Evolutionary conservation across 306 rosid species (phyloP), one percentile per base, ranked within the genome.

Genomic region (Pterocarpus santalinus): DNA sequence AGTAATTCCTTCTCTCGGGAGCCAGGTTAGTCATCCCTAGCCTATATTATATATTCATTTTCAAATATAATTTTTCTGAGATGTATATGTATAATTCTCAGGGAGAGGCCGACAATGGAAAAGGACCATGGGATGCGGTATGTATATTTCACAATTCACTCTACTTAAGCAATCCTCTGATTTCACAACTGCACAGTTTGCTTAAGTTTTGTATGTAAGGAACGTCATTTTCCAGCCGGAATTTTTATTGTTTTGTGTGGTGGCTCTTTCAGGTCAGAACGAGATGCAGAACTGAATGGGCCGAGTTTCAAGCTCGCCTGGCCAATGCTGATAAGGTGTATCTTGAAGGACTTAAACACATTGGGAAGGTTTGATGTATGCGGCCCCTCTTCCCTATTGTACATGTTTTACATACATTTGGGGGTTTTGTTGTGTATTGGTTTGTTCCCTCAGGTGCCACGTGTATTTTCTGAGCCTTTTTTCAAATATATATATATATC

Each of bases 271-370:
- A 96, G 99, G 99, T 96, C 8, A 89, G 91, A 93, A 78, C 79
- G 52, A 89, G 99, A 77, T 96, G 99, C 88, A 86, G 84, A 90
- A 90, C 66, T 35, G 99, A 96, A 88, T 96, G 99, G 99, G 91
- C 94, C 7, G 87, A 88, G 86, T 96, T 96, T 87, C 97, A 88
- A 76, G 41, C 87, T 76, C 98, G 99, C 75, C 88, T 95, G 65
- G 85, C 84, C 7, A 46, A 85, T 38, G 93, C 99, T 3, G 99
- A 95, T 81, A 87, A 83, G 78, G 73, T 71, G 17, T 93, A 85
- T 85, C 64, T 84, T 12, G 62, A 77, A 84, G 84, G 79, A 56
- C 84, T 85, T 34, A 78, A 87, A 78, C 80, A 46, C 17, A 66
- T 22, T 65, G 83, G 86, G 41, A 72, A 84, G 76, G 79, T 36